Conservation (phyloP, 2,329 filamentous ascomycete genomes). For the Fusarium torreyae region DNA sequence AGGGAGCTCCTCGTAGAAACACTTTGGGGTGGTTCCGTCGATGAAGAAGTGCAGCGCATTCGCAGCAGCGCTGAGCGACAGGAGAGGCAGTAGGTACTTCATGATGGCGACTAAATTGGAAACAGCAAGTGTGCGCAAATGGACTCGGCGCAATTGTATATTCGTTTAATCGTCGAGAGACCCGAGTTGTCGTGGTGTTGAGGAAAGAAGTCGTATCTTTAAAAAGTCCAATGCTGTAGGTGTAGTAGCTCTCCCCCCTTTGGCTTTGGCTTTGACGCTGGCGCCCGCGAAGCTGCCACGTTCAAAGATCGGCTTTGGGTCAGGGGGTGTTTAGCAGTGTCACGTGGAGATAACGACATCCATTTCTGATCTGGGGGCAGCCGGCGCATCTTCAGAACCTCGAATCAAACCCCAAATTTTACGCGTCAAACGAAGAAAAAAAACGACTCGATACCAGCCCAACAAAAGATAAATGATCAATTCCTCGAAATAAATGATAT, state of each 20-base stretch:
- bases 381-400: constrained; percentile 25
- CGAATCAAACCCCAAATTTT: constrained; percentile 29
- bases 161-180: constrained; percentile 16
- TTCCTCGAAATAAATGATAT: not conserved
- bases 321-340: constrained; percentile 51
- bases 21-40: constrained; percentile 87
- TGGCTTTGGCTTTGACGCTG: constrained; percentile 31
- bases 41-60: constrained; percentile 97
- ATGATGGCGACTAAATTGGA: constrained; percentile 57
- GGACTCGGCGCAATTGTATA: constrained; percentile 35
- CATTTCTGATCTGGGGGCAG: not conserved
- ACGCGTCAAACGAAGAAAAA: constrained; percentile 36
- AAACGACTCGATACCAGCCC: constrained; percentile 20
- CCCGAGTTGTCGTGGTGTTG: constrained; percentile 26
- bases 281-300: constrained; percentile 65
- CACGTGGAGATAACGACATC: constrained; percentile 54
- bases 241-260: constrained; percentile 34
- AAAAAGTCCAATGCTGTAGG: constrained; percentile 26
- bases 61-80: constrained; percentile 75
- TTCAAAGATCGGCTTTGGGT: constrained; percentile 59
- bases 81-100: constrained; percentile 74
- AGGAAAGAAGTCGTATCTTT: constrained; percentile 17
- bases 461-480: constrained; percentile 8
- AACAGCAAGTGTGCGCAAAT: constrained; percentile 15
- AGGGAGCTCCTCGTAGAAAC: constrained; percentile 98